Percentiles rank a stretch among this genome's conserved stretches.
These are phyloP conservation scores for Rosa lucieae DNA, from an alignment of 306 rosid genomes.

Conservation along the genomic window DNA sequence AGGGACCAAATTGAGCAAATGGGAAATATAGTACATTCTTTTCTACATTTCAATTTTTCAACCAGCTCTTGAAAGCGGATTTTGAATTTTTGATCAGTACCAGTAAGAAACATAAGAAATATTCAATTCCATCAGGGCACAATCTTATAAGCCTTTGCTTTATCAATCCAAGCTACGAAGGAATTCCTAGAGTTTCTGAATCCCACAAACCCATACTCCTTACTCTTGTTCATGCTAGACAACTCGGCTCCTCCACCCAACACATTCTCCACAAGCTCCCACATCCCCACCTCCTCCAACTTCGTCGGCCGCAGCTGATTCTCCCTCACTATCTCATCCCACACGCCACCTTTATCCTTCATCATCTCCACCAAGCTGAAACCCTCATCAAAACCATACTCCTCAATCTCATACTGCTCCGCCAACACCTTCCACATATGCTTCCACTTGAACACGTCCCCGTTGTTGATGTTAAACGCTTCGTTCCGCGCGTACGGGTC, in stretches of 20 bases:
- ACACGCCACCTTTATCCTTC: slow-evolving; percentile 51
- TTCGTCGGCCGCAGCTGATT: slow-evolving; percentile 41
- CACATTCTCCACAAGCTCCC: slow-evolving; percentile 44
- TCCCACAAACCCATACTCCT: slow-evolving; percentile 64
- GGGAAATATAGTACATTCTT: too few relatives aligned
- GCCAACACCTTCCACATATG: slow-evolving; percentile 71
- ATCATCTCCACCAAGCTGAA: slow-evolving; percentile 43
- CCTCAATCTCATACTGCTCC: slow-evolving; percentile 60
- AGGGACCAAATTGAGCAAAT: too few relatives aligned
- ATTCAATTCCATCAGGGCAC: slow-evolving; percentile 33
- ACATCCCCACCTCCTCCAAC: slow-evolving; percentile 46
- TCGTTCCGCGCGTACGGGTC: slow-evolving; percentile 62
- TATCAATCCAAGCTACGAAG: slow-evolving; percentile 51
- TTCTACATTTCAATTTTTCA: too few relatives aligned
- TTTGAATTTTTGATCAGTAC: too few relatives aligned
- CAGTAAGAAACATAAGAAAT: too few relatives aligned
- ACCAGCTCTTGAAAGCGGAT: too few relatives aligned
- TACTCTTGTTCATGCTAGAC: slow-evolving; percentile 61
- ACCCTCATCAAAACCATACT: slow-evolving; percentile 49
- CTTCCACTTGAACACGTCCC: slow-evolving; percentile 70
- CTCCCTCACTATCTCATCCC: slow-evolving; percentile 67
- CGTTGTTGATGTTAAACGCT: slow-evolving; percentile 58
- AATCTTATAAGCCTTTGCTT: slow-evolving; percentile 46
- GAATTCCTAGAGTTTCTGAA: slow-evolving; percentile 61
- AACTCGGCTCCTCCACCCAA: slow-evolving; percentile 2